Evolutionary conservation across 129 eudicot species (phyloP).

Genomic region (Chrysanthemum makinoi): DNA sequence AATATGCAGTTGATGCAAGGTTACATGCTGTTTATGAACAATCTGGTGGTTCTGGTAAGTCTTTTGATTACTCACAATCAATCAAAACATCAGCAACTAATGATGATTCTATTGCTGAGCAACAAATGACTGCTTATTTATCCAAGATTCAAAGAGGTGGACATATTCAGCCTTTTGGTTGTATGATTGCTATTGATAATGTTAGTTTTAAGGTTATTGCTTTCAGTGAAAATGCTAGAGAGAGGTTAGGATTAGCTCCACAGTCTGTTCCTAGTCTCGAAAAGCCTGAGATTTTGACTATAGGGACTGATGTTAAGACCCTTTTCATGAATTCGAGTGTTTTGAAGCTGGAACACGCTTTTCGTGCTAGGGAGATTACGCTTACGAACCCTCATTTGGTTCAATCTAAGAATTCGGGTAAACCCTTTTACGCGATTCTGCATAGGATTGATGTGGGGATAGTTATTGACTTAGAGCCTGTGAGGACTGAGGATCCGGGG

Average conservation of each 20-base stretch:
- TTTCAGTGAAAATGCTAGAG: slow-evolving; percentile 75
- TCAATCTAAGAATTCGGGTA: slow-evolving; percentile 70
- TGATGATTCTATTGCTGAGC: slow-evolving; percentile 54
- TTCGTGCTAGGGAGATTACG: slow-evolving; percentile 69
- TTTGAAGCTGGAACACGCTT: slow-evolving; percentile 54
- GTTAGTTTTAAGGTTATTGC: slow-evolving; percentile 57
- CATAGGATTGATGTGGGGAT: slow-evolving; percentile 94
- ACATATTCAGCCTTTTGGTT: slow-evolving; percentile 85
- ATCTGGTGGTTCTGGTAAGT: slow-evolving; percentile 73
- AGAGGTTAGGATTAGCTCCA: slow-evolving; percentile 63
- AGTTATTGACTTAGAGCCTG: slow-evolving; percentile 90
- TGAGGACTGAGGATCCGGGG: slow-evolving; percentile 80
- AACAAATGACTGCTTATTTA: slow-evolving; percentile 74
- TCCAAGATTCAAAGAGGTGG: slow-evolving; percentile 90
- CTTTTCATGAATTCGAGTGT: slow-evolving; percentile 74
- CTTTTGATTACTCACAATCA: slow-evolving; percentile 80
- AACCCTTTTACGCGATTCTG: slow-evolving; percentile 89
- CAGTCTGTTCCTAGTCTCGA: slow-evolving; percentile 75
- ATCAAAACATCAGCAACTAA: slow-evolving; percentile 39
- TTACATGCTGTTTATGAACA: slow-evolving; percentile 81
- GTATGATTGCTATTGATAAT: slow-evolving; percentile 74
- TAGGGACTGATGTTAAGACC: slow-evolving; percentile 76
- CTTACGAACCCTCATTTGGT: slow-evolving; percentile 76
- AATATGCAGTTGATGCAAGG: slow-evolving; percentile 73
- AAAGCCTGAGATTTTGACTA: slow-evolving; percentile 41